phyloP scores from a whole-genome alignment of 176 grass and related monocot species.

The Oryza meridionalis region DNA sequence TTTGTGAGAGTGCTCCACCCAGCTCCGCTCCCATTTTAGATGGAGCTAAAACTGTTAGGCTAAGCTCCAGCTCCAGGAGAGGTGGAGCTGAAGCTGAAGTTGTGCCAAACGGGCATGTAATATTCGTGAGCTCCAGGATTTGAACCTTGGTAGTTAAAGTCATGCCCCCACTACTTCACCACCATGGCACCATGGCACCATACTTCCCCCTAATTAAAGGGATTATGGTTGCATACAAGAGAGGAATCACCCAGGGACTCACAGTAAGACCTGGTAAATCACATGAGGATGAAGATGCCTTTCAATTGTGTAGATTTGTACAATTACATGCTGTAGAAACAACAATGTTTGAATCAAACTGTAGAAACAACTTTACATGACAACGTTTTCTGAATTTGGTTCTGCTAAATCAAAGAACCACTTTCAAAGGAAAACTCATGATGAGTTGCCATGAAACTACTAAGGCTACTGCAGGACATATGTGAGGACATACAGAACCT shows the following conservation, averaged over 20 bases:
- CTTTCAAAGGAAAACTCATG: background rate
- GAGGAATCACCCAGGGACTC: background rate
- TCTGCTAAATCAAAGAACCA: conserved; percentile 4
- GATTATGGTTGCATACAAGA: background rate
- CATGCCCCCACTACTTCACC: no score
- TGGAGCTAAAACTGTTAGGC: no score
- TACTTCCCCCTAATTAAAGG: no score
- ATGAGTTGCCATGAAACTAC: conserved; percentile 21
- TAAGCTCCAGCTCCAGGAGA: no score
- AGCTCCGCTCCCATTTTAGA: no score
- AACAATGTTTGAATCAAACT: background rate
- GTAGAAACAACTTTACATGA: conserved; percentile 30
- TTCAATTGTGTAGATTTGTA: conserved; percentile 25
- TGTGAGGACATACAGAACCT: background rate
- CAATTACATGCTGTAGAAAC: conserved; percentile 23
- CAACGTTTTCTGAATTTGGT: conserved; percentile 9
- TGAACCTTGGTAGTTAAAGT: no score
- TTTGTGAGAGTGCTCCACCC: no score
- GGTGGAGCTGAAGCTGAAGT: no score
- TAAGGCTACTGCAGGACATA: conserved; percentile 1
- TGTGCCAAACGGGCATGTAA: no score
- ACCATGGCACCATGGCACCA: no score
- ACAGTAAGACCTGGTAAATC: background rate
- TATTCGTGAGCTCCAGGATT: no score
- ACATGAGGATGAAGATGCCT: background rate